Percentiles rank a stretch among this genome's conserved stretches.
These are phyloP conservation scores for Sporothrix euskadiensis DNA, from an alignment of 2,329 filamentous ascomycete genomes.

Conservation along the genomic window DNA sequence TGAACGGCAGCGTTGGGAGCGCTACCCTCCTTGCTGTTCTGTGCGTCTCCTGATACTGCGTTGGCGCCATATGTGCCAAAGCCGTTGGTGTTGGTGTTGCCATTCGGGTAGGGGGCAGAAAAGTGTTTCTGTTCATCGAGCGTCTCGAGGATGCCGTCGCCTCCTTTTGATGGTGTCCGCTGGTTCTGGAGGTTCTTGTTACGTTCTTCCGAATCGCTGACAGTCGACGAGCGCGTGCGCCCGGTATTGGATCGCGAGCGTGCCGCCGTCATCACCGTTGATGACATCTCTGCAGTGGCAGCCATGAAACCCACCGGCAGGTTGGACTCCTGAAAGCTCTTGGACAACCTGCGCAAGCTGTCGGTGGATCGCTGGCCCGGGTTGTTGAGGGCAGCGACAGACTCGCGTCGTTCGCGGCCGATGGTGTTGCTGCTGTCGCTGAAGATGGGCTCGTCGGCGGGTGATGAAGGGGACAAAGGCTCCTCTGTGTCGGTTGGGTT, in stretches of 20 bases:
- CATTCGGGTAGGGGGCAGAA: background rate
- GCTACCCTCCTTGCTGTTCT: background rate
- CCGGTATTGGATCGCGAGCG: conserved; percentile 25
- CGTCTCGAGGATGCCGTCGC: conserved; percentile 21
- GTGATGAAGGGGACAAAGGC: background rate
- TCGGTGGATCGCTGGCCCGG: conserved; percentile 9
- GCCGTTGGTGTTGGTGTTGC: background rate
- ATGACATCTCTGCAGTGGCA: conserved; percentile 50
- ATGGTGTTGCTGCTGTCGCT: conserved; percentile 12
- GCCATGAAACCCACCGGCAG: conserved; percentile 51
- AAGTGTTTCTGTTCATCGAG: conserved; percentile 26
- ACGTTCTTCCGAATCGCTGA: conserved; percentile 23
- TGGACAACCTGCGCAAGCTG: conserved; percentile 32
- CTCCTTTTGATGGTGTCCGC: conserved; percentile 1
- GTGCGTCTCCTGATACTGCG: background rate
- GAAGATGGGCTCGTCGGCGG: conserved; percentile 7
- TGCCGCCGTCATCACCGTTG: conserved; percentile 40
- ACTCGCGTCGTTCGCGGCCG: conserved; percentile 30
- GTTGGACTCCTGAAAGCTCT: conserved; percentile 48
- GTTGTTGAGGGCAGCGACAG: conserved; percentile 29
- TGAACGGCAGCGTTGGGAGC: background rate
- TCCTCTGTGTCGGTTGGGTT: background rate
- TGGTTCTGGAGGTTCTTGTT: background rate
- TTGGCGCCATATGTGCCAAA: conserved; percentile 13
- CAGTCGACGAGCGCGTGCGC: conserved; percentile 27